phyloP scores from a whole-genome alignment of 805 yeast genomes.

The Torulaspora delbrueckii region DNA sequence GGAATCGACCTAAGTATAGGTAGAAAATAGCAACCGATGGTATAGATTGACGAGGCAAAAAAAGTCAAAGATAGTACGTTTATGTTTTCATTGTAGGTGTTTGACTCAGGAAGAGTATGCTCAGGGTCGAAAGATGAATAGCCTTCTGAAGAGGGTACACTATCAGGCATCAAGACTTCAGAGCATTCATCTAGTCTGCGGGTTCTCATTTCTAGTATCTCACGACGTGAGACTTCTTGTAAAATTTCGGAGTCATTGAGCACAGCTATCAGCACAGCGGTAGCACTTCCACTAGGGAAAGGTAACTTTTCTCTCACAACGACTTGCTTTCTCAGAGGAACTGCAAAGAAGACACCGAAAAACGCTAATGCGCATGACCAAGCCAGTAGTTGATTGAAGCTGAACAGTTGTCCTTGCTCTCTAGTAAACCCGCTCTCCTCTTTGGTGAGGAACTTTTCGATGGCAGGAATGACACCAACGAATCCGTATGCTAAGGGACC shows the following conservation, averaged over 20 bases:
- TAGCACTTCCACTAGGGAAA: slow-evolving; percentile 94
- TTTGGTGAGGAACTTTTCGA: slow-evolving; percentile 75
- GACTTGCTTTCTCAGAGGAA: slow-evolving; percentile 80
- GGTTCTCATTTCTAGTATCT: slow-evolving; percentile 35
- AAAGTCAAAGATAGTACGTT: slow-evolving; percentile 59
- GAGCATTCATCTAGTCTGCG: slow-evolving; percentile 26
- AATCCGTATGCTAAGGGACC: slow-evolving; percentile 95
- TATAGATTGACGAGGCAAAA: slow-evolving; percentile 62
- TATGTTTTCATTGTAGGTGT: slow-evolving; percentile 51
- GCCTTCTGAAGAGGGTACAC: not conserved
- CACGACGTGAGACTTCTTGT: slow-evolving; percentile 33
- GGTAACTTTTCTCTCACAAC: slow-evolving; percentile 82
- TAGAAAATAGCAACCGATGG: slow-evolving; percentile 63
- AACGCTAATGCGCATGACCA: slow-evolving; percentile 90
- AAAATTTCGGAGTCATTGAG: slow-evolving; percentile 63
- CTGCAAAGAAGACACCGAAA: slow-evolving; percentile 93
- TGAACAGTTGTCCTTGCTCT: slow-evolving; percentile 33
- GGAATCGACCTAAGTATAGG: slow-evolving; percentile 70
- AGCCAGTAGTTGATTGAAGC: slow-evolving; percentile 51
- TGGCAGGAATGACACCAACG: slow-evolving; percentile 93
- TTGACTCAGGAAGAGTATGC: slow-evolving; percentile 2
- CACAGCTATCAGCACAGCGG: slow-evolving; percentile 87
- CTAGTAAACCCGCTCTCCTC: slow-evolving; percentile 66
- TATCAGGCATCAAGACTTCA: slow-evolving; percentile 23
- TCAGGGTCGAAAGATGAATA: slow-evolving; percentile 6